phyloP scores from a whole-genome alignment of 768 basidiomycete genomes.

The Gymnopilus junonius region DNA sequence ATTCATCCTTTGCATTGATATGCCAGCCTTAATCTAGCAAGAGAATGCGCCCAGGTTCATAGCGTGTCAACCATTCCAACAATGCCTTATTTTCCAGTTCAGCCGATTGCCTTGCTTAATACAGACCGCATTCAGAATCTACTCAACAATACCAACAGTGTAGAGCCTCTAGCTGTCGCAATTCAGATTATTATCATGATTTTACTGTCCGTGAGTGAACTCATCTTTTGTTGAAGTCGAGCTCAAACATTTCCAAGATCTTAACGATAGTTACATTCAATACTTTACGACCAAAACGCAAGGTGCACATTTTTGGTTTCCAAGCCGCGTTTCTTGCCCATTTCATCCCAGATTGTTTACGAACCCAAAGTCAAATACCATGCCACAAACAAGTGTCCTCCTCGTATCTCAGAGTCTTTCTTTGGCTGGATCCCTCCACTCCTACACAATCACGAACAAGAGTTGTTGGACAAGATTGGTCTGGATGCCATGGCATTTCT shows the following conservation, averaged over 20 bases:
- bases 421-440: slow-evolving; percentile 84
- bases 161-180: slow-evolving; percentile 64
- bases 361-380: slow-evolving; percentile 88
- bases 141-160: slow-evolving; percentile 41
- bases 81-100: not conserved
- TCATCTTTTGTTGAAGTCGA: not conserved
- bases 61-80: not conserved
- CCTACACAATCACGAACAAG: slow-evolving; percentile 69
- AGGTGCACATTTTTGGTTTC: slow-evolving; percentile 38
- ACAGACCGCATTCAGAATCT: slow-evolving; percentile 24
- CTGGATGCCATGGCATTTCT: slow-evolving; percentile 86
- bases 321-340: slow-evolving; percentile 53
- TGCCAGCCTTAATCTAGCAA: not conserved
- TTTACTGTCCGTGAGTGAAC: slow-evolving; percentile 52
- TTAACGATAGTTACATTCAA: slow-evolving; percentile 70
- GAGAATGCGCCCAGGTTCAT: not conserved
- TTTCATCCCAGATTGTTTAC: slow-evolving; percentile 61
- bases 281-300: slow-evolving; percentile 75
- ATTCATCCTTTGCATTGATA: not conserved
- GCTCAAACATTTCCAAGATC: slow-evolving; percentile 62
- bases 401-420: slow-evolving; percentile 71
- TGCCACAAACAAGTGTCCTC: slow-evolving; percentile 66
- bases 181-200: slow-evolving; percentile 63
- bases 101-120: slow-evolving; percentile 9
- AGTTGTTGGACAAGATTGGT: slow-evolving; percentile 74